These are phyloP conservation scores for Terana coerulea DNA, from an alignment of 768 basidiomycete species.

Conservation along the genomic window DNA sequence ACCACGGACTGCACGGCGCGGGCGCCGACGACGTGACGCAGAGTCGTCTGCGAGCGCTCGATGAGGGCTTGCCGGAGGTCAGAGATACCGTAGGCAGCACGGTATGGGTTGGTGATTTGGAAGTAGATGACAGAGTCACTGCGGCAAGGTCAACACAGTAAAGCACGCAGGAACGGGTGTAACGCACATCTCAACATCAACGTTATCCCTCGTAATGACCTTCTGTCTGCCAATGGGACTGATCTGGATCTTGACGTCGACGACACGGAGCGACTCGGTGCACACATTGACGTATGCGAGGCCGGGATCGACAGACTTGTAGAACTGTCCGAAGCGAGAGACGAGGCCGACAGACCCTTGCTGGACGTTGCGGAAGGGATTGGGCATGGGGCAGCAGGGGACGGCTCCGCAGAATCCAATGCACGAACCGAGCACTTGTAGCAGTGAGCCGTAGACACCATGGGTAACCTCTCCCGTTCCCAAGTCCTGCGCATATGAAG, in stretches of 20 bases:
- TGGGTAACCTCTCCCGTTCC: conserved; percentile 76
- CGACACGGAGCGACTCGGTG: conserved; percentile 80
- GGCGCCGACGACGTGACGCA: conserved; percentile 96
- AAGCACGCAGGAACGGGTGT: background rate
- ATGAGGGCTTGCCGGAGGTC: conserved; percentile 84
- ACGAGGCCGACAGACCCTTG: conserved; percentile 86
- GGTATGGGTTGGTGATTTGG: conserved; percentile 87
- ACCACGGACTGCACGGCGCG: conserved; percentile 94
- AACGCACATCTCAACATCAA: conserved; percentile 86
- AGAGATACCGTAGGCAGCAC: conserved; percentile 89
- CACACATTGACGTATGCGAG: conserved; percentile 92
- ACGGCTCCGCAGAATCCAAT: conserved; percentile 71
- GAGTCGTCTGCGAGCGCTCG: conserved; percentile 89
- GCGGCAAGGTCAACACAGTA: too few species aligned
- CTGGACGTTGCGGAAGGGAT: conserved; percentile 81
- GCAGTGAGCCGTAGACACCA: conserved; percentile 79
- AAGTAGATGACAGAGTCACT: conserved; percentile 94
- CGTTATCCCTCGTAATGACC: conserved; percentile 95
- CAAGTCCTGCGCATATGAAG: conserved; percentile 88
- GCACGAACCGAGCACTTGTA: conserved; percentile 63
- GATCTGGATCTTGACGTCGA: conserved; percentile 97
- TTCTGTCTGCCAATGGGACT: conserved; percentile 80
- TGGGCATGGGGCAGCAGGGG: conserved; percentile 82
- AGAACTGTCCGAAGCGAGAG: conserved; percentile 93
- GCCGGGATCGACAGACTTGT: conserved; percentile 93